phyloP scores from a whole-genome alignment of 257 asterid species.

The Avicennia marina region DNA sequence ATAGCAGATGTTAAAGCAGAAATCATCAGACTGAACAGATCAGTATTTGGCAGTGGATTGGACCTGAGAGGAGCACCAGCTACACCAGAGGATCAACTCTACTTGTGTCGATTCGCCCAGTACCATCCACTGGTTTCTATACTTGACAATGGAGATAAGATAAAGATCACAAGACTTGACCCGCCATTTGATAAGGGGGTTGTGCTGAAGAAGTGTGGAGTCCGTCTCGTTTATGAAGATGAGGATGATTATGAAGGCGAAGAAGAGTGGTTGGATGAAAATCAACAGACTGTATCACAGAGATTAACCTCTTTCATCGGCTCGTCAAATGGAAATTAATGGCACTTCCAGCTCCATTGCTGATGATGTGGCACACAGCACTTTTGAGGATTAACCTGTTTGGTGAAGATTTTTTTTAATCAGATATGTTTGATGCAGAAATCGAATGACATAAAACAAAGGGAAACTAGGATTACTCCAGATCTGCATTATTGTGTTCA shows the following conservation, averaged over 20 bases:
- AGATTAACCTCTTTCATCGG: constrained; percentile 13
- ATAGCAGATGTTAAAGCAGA: constrained; percentile 23
- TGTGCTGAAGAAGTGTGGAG: constrained; percentile 26
- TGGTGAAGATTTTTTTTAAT: not conserved
- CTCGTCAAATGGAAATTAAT: not conserved
- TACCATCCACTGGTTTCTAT: constrained; percentile 4
- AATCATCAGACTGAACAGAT: constrained; percentile 17
- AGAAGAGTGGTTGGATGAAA: constrained; percentile 19
- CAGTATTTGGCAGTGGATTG: constrained; percentile 1
- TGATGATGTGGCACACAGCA: not conserved
- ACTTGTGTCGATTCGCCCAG: constrained; percentile 23
- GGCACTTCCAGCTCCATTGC: not conserved
- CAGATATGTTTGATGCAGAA: not conserved
- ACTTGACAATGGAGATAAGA: constrained; percentile 23
- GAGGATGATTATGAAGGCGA: constrained; percentile 30
- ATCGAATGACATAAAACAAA: no score
- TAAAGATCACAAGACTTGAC: constrained; percentile 16
- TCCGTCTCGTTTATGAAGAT: constrained; percentile 24
- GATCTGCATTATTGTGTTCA: no score
- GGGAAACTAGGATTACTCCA: no score
- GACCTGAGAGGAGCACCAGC: constrained; percentile 16
- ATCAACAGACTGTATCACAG: constrained; percentile 20
- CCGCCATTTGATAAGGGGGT: constrained; percentile 15
- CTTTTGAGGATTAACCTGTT: not conserved
- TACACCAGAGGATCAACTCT: constrained; percentile 31